Conservation (phyloP, 306 rosid species). For the Cucurbita ficifolia region DNA sequence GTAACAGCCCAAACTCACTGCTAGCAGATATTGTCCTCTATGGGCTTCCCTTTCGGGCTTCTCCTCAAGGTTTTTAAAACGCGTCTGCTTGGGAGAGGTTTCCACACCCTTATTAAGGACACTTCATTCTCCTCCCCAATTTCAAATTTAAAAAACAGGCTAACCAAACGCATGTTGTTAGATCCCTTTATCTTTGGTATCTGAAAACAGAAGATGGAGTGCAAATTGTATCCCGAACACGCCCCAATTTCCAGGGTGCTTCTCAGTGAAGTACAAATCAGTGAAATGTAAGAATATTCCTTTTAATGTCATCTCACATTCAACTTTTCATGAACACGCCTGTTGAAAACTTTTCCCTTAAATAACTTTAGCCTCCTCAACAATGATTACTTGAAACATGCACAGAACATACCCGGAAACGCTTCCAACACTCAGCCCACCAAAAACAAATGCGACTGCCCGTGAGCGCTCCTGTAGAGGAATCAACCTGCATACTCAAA, state of each 20-base stretch:
- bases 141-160: neutral
- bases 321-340: no score
- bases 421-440: slow-evolving; percentile 97
- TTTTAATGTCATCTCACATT: no score
- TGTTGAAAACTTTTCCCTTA: no score
- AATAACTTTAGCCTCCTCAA: neutral
- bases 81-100: no score
- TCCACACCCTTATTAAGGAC: no score
- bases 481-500: slow-evolving; percentile 48
- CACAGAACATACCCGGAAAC: slow-evolving; percentile 59
- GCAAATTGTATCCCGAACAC: neutral
- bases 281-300: neutral
- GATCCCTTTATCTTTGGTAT: neutral
- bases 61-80: no score
- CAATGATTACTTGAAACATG: neutral
- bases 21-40: no score
- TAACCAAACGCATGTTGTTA: neutral
- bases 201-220: neutral
- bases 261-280: neutral
- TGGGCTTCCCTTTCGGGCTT: no score
- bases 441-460: slow-evolving; percentile 92
- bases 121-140: neutral
- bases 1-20: no score
- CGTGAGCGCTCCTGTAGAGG: slow-evolving; percentile 96
- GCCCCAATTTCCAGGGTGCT: neutral